These are phyloP conservation scores for Leptoxyphium fumago DNA, from an alignment of 2,329 filamentous ascomycete genomes.

Conservation along the genomic window DNA sequence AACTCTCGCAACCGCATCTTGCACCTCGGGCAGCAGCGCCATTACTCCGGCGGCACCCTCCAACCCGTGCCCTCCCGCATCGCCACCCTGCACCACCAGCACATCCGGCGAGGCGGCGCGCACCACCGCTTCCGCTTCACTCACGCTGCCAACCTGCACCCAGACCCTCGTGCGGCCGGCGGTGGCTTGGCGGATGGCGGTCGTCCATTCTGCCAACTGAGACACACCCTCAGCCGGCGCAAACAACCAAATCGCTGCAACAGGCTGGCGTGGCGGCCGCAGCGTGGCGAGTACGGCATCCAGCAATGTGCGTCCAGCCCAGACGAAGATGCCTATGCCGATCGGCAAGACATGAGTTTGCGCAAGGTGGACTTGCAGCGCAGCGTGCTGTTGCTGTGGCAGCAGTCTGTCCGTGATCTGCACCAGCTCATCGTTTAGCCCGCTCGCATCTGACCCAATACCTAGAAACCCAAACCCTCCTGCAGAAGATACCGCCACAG, in stretches of 20 bases:
- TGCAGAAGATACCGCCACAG: constrained; percentile 43
- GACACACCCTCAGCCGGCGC: constrained; percentile 36
- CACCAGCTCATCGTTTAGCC: constrained; percentile 18
- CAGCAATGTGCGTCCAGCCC: constrained; percentile 25
- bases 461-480: constrained; percentile 34
- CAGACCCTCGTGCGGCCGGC: constrained; percentile 34
- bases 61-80: constrained; percentile 51
- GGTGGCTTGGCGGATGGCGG: constrained; percentile 18
- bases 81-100: constrained; percentile 47
- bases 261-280: constrained; percentile 20
- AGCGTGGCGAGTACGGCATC: constrained; percentile 37
- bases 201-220: constrained; percentile 17
- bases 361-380: constrained; percentile 11
- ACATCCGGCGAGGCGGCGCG: constrained; percentile 38
- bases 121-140: constrained; percentile 37
- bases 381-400: constrained; percentile 6
- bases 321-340: constrained; percentile 49
- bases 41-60: constrained; percentile 39
- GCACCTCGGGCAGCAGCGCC: constrained; percentile 43
- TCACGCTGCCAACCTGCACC: constrained; percentile 47
- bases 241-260: constrained; percentile 53
- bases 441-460: constrained; percentile 27
- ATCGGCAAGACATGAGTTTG: constrained; percentile 30
- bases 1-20: constrained; percentile 27
- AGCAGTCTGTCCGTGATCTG: constrained; percentile 3